phyloP scores from a whole-genome alignment of 495 filamentous ascomycete genomes.

The Lophiostoma macrostomum region DNA sequence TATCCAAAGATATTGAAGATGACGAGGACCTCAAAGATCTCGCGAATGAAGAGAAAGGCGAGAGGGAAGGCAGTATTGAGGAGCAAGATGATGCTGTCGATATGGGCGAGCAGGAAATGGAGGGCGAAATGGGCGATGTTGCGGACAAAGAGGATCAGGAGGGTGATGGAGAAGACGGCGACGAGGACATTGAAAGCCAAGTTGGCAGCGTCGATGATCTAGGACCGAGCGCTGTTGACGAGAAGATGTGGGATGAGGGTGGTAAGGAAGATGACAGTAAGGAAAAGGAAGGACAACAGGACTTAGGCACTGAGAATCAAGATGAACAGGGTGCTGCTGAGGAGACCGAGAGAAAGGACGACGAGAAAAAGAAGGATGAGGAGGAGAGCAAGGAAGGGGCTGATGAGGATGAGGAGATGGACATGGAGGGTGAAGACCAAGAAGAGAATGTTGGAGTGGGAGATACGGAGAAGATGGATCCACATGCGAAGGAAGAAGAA shows the following conservation, averaged over 20 bases:
- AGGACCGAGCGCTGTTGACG: constrained; percentile 84
- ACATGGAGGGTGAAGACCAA: constrained; percentile 58
- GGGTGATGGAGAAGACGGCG: constrained; percentile 46
- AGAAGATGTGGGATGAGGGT: constrained; percentile 95
- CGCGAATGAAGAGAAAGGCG: constrained; percentile 62
- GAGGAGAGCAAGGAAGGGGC: constrained; percentile 53
- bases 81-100: constrained; percentile 79
- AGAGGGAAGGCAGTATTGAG: constrained; percentile 45
- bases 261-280: constrained; percentile 71
- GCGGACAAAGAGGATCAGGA: constrained; percentile 54
- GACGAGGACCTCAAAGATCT: constrained; percentile 93
- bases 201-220: constrained; percentile 84
- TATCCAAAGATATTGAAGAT: constrained; percentile 90
- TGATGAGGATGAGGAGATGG: constrained; percentile 58
- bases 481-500: constrained; percentile 70
- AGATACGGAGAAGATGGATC: constrained; percentile 62
- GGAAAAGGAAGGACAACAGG: constrained; percentile 64
- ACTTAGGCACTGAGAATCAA: constrained; percentile 53
- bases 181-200: constrained; percentile 80
- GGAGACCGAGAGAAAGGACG: constrained; percentile 43
- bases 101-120: constrained; percentile 87
- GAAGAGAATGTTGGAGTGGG: constrained; percentile 59
- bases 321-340: constrained; percentile 38
- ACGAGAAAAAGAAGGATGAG: constrained; percentile 49
- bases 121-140: constrained; percentile 71